phyloP scores from a whole-genome alignment of 345 rosid species.

The Zanthoxylum bungeanum region DNA sequence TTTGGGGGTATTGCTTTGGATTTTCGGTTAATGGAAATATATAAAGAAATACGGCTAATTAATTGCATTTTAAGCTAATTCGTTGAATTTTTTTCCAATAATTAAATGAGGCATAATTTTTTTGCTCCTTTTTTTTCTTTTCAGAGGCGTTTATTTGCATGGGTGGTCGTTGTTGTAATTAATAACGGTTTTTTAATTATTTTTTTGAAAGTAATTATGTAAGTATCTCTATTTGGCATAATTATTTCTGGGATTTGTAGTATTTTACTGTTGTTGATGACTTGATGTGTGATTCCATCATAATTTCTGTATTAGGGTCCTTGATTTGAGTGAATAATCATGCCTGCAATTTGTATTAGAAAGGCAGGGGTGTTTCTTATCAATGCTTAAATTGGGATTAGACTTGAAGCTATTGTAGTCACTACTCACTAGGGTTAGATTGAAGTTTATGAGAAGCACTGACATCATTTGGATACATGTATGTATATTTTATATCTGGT shows the following conservation, averaged over 20 bases:
- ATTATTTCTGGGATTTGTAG: background rate
- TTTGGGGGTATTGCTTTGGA: background rate
- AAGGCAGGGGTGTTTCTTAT: too few species aligned
- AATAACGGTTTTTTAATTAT: background rate
- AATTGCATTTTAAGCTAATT: background rate
- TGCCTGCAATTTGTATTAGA: background rate
- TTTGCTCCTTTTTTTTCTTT: background rate
- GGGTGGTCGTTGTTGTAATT: too few species aligned
- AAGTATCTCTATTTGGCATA: background rate
- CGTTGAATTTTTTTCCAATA: background rate
- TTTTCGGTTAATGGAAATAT: background rate
- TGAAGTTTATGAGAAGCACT: background rate
- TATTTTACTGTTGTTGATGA: background rate
- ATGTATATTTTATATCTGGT: background rate
- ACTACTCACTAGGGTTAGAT: background rate
- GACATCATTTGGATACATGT: background rate
- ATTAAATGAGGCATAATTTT: background rate
- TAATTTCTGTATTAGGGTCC: background rate
- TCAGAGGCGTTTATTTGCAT: too few species aligned
- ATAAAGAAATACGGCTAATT: background rate
- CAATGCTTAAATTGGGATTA: too few species aligned
- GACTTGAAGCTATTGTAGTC: background rate
- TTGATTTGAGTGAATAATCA: background rate
- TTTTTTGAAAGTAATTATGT: background rate
- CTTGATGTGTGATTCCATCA: slow-evolving; percentile 9